Conservation (phyloP, 2,329 filamentous ascomycete genomes). For the Lecanosticta acicola region DNA sequence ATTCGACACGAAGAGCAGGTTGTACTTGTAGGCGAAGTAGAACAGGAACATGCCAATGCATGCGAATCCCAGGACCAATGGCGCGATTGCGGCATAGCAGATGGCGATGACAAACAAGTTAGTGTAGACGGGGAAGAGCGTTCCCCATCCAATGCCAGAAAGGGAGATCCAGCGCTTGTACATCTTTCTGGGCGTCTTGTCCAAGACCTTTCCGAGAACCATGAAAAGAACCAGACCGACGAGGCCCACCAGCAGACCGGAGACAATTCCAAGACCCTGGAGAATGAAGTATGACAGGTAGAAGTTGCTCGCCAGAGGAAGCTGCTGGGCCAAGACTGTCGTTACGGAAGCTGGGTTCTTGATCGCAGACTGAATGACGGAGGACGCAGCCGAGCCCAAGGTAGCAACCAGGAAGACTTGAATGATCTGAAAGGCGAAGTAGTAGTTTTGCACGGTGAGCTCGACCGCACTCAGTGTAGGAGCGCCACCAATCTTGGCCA, state of each 20-base stretch:
- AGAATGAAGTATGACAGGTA: conserved; percentile 94
- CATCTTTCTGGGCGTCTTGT: conserved; percentile 72
- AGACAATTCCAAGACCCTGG: conserved; percentile 76
- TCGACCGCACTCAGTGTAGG: conserved; percentile 76
- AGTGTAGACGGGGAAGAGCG: conserved; percentile 72
- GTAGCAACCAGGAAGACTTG: conserved; percentile 90
- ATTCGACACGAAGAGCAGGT: conserved; percentile 80
- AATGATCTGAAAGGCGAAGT: conserved; percentile 84
- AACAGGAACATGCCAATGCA: conserved; percentile 72
- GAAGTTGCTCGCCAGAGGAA: conserved; percentile 85
- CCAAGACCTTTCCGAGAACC: conserved; percentile 66
- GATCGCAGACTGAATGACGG: conserved; percentile 62
- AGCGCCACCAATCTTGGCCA: conserved; percentile 73
- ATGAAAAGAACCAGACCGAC: conserved; percentile 67
- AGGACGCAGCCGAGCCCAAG: conserved; percentile 70
- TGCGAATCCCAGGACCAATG: conserved; percentile 76
- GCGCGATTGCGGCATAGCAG: conserved; percentile 80
- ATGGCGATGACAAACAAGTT: conserved; percentile 70
- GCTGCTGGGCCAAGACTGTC: conserved; percentile 27
- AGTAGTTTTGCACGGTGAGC: conserved; percentile 82
- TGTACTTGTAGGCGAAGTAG: conserved; percentile 85
- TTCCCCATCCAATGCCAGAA: conserved; percentile 74
- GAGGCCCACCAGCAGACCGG: conserved; percentile 68
- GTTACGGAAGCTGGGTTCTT: conserved; percentile 43
- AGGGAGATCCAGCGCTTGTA: conserved; percentile 72